These are phyloP conservation scores for Dissophora globulifera DNA, from an alignment of 192 early-diverging fungal genomes.

Conservation along the genomic window DNA sequence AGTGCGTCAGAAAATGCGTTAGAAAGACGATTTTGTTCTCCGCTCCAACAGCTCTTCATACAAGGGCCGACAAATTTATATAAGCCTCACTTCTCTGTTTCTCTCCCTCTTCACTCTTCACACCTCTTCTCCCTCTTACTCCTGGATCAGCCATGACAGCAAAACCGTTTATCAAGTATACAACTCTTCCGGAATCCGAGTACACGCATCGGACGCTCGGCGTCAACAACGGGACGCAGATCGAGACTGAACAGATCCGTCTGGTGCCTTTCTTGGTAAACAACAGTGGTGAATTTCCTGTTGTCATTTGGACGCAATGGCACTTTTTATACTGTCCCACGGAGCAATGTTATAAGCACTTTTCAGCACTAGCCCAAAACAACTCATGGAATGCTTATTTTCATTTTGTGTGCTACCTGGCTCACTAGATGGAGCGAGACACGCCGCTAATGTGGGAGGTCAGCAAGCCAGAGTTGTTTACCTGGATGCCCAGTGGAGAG, in stretches of 20 bases:
- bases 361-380: too few relatives aligned
- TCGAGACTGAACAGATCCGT: conserved; percentile 41
- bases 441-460: conserved; percentile 30
- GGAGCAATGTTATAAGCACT: too few relatives aligned
- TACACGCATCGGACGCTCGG: conserved; percentile 40
- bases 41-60: too few relatives aligned
- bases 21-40: too few relatives aligned
- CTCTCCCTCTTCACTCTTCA: neutral
- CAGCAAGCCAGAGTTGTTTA: conserved; percentile 27
- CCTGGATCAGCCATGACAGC: neutral
- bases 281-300: too few relatives aligned
- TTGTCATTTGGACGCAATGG: too few relatives aligned
- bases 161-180: conserved; percentile 11
- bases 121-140: neutral
- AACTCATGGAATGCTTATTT: too few relatives aligned
- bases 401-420: too few relatives aligned
- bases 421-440: conserved; percentile 26
- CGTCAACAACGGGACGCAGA: conserved; percentile 15
- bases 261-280: conserved; percentile 28
- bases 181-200: conserved; percentile 1
- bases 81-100: too few relatives aligned
- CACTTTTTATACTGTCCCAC: too few relatives aligned
- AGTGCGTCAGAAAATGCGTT: too few relatives aligned
- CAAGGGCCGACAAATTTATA: too few relatives aligned
- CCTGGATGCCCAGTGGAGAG: conserved; percentile 27